Conservation (phyloP, 805 yeast species). For the Cyberlindnera xylosilytica region DNA sequence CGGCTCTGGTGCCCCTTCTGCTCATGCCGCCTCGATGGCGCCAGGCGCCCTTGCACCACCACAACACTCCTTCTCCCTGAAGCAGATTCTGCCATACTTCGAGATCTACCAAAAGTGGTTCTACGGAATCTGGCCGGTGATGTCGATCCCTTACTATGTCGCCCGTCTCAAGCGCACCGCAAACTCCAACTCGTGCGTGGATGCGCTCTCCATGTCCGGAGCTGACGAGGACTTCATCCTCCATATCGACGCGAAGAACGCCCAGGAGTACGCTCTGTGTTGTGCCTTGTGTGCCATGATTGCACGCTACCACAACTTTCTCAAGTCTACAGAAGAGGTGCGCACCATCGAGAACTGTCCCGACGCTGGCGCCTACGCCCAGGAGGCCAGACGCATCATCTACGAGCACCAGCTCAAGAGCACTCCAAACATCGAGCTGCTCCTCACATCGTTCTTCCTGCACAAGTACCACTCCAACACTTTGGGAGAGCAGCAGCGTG, state of each 20-base stretch:
- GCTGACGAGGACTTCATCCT: conserved; percentile 6
- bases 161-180: conserved; percentile 12
- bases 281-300: conserved; percentile 26
- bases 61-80: conserved; percentile 13
- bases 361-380: conserved; percentile 18
- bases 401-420: conserved; percentile 19
- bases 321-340: conserved; percentile 20
- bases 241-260: conserved; percentile 8
- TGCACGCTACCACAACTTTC: conserved; percentile 22
- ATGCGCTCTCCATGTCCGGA: conserved; percentile 8
- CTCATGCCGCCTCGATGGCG: background rate
- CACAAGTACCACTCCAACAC: conserved; percentile 24
- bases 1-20: background rate
- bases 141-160: conserved; percentile 17
- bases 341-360: conserved; percentile 19
- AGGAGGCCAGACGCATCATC: conserved; percentile 22
- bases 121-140: conserved; percentile 27
- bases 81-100: conserved; percentile 22
- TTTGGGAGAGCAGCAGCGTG: conserved; percentile 15
- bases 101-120: conserved; percentile 27
- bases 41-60: background rate
- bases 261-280: conserved; percentile 19
- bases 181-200: conserved; percentile 1
- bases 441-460: conserved; percentile 23
- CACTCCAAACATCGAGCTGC: conserved; percentile 13